A percentile compares a stretch with the other conserved stretches of the same genome.
Evolutionary conservation across 1,139 yeast genomes (phyloP).

Genomic region (Yamadazyma siamensis): DNA sequence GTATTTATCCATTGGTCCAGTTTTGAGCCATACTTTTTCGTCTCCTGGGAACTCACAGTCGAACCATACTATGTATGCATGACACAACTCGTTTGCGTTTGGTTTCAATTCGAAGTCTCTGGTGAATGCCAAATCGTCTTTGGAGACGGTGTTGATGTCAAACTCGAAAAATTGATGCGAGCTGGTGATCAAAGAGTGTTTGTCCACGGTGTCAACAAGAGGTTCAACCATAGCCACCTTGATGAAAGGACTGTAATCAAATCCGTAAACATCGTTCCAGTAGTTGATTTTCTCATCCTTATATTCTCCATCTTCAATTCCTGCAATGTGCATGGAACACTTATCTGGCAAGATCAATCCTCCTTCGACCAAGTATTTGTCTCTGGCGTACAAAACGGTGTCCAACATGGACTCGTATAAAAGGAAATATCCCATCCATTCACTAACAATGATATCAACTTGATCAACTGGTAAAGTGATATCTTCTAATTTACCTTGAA

Average conservation of each 20-base stretch:
- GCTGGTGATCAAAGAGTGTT: conserved; percentile 70
- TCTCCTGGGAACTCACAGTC: conserved; percentile 80
- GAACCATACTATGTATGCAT: conserved; percentile 92
- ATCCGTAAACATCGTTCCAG: conserved; percentile 98
- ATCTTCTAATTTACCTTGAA: conserved; percentile 95
- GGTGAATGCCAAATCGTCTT: conserved; percentile 77
- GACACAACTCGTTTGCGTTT: conserved; percentile 75
- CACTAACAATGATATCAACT: conserved; percentile 94
- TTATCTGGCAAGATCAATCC: conserved; percentile 96
- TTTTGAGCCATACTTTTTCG: conserved; percentile 62
- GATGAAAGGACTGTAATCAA: conserved; percentile 76
- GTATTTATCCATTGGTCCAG: conserved; percentile 79
- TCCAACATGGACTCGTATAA: conserved; percentile 97
- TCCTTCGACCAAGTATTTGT: conserved; percentile 77
- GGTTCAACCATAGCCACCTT: conserved; percentile 89
- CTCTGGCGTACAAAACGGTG: conserved; percentile 93
- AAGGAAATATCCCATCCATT: conserved; percentile 99
- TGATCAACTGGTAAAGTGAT: conserved; percentile 70
- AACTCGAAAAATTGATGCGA: conserved; percentile 71
- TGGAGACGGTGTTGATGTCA: conserved; percentile 84
- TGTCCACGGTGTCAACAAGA: conserved; percentile 87
- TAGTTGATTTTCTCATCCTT: conserved; percentile 89
- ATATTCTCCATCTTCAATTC: conserved; percentile 92
- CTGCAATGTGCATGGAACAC: conserved; percentile 86
- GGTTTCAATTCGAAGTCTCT: conserved; percentile 67